Conservation (phyloP, 2,329 filamentous ascomycete genomes). For the Paracorniculantispora psalliotae region DNA sequence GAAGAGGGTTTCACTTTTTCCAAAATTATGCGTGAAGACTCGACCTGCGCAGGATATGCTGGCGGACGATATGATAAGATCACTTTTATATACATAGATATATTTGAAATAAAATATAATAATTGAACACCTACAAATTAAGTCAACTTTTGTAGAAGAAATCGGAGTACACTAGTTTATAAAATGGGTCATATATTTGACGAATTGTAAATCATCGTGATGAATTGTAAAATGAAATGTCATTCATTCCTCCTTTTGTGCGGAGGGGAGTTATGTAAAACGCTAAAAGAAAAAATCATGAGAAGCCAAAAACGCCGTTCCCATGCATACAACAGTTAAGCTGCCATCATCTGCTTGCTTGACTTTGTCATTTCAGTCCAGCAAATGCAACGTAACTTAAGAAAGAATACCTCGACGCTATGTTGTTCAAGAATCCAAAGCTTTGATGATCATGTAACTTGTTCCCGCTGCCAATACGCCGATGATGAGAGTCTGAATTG, state of each 20-base stretch:
- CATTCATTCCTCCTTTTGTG: background rate
- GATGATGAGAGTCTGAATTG: constrained; percentile 59
- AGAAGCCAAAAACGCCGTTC: background rate
- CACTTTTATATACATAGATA: too few relatives aligned
- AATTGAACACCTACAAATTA: background rate
- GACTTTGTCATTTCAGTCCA: constrained; percentile 2
- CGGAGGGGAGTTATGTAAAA: constrained; percentile 2
- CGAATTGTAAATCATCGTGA: too few relatives aligned
- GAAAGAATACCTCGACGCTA: background rate
- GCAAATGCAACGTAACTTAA: background rate
- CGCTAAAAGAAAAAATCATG: background rate
- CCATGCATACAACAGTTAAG: background rate
- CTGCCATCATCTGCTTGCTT: background rate
- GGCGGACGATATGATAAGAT: too few relatives aligned
- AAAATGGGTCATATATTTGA: too few relatives aligned
- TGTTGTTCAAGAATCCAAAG: constrained; percentile 37
- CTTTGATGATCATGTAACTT: constrained; percentile 57
- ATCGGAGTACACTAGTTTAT: too few relatives aligned
- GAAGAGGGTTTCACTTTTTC: background rate
- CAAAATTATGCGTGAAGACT: background rate
- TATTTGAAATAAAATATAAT: too few relatives aligned
- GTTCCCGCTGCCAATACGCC: constrained; percentile 62
- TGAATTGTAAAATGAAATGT: background rate
- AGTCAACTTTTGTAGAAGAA: too few relatives aligned
- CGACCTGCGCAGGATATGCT: too few relatives aligned